Conservation (phyloP, 768 basidiomycete genomes). For the Tremella yokohamensis region DNA sequence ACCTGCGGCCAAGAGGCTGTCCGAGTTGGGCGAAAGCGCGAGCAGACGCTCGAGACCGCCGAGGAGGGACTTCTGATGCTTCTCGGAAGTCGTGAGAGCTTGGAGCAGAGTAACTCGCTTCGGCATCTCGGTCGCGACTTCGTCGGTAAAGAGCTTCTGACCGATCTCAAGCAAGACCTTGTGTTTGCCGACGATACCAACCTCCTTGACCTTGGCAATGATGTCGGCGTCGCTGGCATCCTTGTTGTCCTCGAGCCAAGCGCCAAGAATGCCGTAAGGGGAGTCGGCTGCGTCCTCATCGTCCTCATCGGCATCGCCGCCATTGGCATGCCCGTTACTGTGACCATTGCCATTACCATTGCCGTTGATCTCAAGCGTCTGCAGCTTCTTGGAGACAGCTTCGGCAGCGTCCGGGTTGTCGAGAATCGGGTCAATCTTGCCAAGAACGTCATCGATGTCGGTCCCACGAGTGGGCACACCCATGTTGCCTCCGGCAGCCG, state of each 20-base stretch:
- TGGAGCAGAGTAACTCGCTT: constrained; percentile 65
- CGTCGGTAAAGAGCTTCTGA: constrained; percentile 74
- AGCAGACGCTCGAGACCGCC: constrained; percentile 87
- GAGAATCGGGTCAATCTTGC: constrained; percentile 56
- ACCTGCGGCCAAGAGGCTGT: constrained; percentile 54
- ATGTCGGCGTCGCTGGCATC: constrained; percentile 52
- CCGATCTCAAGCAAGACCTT: constrained; percentile 78
- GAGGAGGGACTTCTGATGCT: constrained; percentile 88
- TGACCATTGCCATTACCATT: constrained; percentile 34
- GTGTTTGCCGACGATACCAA: constrained; percentile 93
- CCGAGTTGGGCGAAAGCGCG: constrained; percentile 65
- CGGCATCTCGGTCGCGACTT: constrained; percentile 54
- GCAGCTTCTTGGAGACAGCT: constrained; percentile 66
- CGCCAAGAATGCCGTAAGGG: constrained; percentile 76
- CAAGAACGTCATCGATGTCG: constrained; percentile 73
- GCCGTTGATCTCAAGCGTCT: constrained; percentile 63
- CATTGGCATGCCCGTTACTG: constrained; percentile 58
- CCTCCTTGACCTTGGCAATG: constrained; percentile 74
- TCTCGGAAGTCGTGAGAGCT: constrained; percentile 87
- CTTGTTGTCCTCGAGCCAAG: constrained; percentile 75
- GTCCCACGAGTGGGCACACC: constrained; percentile 42
- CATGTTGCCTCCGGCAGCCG: constrained; percentile 1
- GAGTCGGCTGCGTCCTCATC: constrained; percentile 82
- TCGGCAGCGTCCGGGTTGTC: constrained; percentile 57
- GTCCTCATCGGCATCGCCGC: constrained; percentile 59